These are phyloP conservation scores for Lachnellula suecica DNA, from an alignment of 2,329 filamentous ascomycete species.

Conservation along the genomic window DNA sequence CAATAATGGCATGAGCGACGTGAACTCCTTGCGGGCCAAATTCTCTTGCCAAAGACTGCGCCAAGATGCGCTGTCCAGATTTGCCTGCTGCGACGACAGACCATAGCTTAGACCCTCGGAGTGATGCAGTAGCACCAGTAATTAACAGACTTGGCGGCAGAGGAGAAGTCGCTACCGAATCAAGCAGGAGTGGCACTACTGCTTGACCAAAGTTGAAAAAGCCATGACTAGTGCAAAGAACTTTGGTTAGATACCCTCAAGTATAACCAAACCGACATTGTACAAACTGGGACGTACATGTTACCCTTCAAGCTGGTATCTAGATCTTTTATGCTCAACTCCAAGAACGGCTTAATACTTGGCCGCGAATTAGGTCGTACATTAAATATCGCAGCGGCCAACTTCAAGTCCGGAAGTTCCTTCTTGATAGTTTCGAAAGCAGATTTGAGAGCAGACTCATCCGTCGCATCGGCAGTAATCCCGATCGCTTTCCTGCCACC, in stretches of 20 bases:
- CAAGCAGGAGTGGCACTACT: conserved; percentile 66
- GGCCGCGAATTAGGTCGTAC: conserved; percentile 45
- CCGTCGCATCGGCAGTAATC: conserved; percentile 63
- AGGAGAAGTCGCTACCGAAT: conserved; percentile 48
- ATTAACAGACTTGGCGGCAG: conserved; percentile 77
- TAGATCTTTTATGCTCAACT: conserved; percentile 46
- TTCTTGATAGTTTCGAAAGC: conserved; percentile 60
- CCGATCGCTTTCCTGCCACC: conserved; percentile 67
- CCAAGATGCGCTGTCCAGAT: conserved; percentile 72
- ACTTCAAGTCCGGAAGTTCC: conserved; percentile 44
- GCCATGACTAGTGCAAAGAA: conserved; percentile 46
- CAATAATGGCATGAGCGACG: conserved; percentile 75
- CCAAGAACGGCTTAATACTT: conserved; percentile 53
- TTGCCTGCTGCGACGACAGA: conserved; percentile 73
- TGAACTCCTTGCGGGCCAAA: conserved; percentile 82
- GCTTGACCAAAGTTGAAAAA: conserved; percentile 74
- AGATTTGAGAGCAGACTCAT: conserved; percentile 45
- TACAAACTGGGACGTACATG: not conserved
- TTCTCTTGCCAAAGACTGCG: conserved; percentile 75
- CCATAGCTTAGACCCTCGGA: conserved; percentile 69
- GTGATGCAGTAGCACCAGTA: conserved; percentile 78
- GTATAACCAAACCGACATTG: not conserved
- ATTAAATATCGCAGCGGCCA: conserved; percentile 69
- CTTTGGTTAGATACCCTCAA: conserved; percentile 3
- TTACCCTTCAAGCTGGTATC: conserved; percentile 38